Evolutionary conservation across 306 rosid genomes (phyloP).

Genomic region (Prunus kanzakura): DNA sequence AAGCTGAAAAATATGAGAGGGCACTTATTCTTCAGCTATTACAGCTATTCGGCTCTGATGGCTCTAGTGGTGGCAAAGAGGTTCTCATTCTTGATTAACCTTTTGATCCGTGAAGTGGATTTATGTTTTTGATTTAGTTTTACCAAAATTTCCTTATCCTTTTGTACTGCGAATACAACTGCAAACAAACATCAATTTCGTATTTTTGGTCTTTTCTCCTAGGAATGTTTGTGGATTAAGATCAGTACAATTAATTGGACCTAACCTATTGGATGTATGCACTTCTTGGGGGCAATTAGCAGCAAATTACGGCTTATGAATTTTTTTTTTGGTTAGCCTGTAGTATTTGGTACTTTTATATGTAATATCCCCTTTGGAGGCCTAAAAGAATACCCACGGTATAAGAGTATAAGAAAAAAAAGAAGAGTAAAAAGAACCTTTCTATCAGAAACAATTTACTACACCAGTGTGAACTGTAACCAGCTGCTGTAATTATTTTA

Average conservation of each 20-base stretch:
- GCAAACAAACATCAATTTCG: not conserved
- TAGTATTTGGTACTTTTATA: not conserved
- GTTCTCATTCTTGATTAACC: slow-evolving; percentile 27
- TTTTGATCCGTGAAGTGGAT: not conserved
- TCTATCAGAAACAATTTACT: not conserved
- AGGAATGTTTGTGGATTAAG: not conserved
- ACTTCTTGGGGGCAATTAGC: not conserved
- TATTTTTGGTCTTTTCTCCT: not conserved
- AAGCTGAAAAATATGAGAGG: slow-evolving; percentile 71
- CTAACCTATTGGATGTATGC: not conserved
- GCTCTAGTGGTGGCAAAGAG: slow-evolving; percentile 63
- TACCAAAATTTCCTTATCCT: not conserved
- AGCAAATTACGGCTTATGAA: too few relatives aligned
- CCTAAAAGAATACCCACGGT: too few relatives aligned
- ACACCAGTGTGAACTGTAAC: not conserved
- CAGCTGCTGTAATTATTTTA: not conserved
- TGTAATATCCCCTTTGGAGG: too few relatives aligned
- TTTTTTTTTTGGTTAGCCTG: too few relatives aligned
- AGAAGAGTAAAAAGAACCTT: not conserved
- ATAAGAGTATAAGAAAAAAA: not conserved
- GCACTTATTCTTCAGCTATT: slow-evolving; percentile 81
- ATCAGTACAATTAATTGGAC: not conserved
- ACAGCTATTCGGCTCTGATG: slow-evolving; percentile 62
- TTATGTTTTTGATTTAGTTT: not conserved
- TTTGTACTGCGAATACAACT: not conserved